Evolutionary conservation across 257 asterid species (phyloP), one percentile per base, ranked within the genome.

Genomic region (Plantago ovata): DNA sequence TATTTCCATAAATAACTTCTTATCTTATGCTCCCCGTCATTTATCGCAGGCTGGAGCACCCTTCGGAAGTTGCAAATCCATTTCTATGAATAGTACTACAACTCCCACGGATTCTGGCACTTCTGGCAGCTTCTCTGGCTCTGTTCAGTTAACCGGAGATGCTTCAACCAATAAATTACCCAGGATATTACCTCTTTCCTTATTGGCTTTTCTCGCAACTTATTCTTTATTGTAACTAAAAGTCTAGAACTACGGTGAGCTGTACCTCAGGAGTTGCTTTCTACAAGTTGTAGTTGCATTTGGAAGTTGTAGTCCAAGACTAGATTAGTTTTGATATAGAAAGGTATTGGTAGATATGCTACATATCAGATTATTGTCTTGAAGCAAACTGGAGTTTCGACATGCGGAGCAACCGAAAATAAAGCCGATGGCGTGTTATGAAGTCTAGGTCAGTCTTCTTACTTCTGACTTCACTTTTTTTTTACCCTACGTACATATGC

Each of bases 91-190:
- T 8, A 92, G 70, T 76, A 61, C 75, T 76, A 61, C 75, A 42
- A 74, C 83, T 64, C 75, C 89, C 38, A 54, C 83, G 8, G 28
- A 70, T 64, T 36, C 81, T 15, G 73, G 56, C 32, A 43, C 74
- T 45, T 60, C 83, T 22, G 98, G 98, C 61, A 92, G 90, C 80
- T 85, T 92, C 82, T 80, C 98, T 10, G 98, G 98, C 40, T 84
- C 95, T 10, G 97, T 88, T 70, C 95, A 92, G 71, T 64, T 92
- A 65, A 71, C 85, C 1, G 93, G 93, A 64, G 82, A 75, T 53
- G 88, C 89, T 69, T 66, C 94, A 46, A 32, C 64, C n/a, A 57
- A 65, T 67, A 53, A 67, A 47, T 43, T 62, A 64, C 73, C 81
- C 18, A 53, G 44, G 71, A 36, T 54, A 50, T 53, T 71, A 23